Evolutionary conservation across 2,329 filamentous ascomycete species (phyloP), one percentile per base, ranked within the genome.

Genomic region (Hypomyces perniciosus): DNA sequence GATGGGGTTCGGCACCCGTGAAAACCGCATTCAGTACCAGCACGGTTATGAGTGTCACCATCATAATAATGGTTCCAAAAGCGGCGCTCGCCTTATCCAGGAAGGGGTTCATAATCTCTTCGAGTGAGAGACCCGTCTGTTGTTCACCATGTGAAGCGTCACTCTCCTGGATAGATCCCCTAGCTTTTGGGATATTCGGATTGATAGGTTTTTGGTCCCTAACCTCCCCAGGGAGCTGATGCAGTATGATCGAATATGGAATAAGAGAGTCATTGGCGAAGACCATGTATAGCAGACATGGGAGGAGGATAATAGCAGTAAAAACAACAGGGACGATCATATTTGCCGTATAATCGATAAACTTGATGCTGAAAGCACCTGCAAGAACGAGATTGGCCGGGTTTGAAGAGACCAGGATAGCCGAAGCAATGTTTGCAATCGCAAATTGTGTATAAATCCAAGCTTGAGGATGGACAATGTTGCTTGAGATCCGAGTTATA

Each of bases 91-190:
- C 69, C 56, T 81, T 85, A 61, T 90, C 85, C 0, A 89, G 65
- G 52, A 85, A 89, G 0, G 86, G 86, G 56, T 89, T 87, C 77
- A 89, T 79, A 59, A 89, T 86, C 59, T 89, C 85, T 55, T 86
- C 84, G 0, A 89, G 74, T 0, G 82, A 82, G 0, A 85, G 67
- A 0, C 78, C 65, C 55, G 84, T 77, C 3, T 68, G 72, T 51
- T 79, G 66, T 29, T 81, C 76, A 6, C 74, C 68, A 30, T 74
- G 69, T n/a, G 66, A 63, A 7, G 72, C 68, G 6, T 79, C 77
- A 46, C 78, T 70, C 41, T 80, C 77, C 6, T 78, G 76, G 0
- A 74, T 71, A 2, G 66, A 72, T n/a, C 78, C 78, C 54, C 81
- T 72, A 1, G 80, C 79, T 50, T 82, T 70, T 0, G 85, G 86